Evolutionary conservation across 2,329 filamentous ascomycete species (phyloP), one percentile per base, ranked within the genome.

Genomic region (Nothopassalora personata): DNA sequence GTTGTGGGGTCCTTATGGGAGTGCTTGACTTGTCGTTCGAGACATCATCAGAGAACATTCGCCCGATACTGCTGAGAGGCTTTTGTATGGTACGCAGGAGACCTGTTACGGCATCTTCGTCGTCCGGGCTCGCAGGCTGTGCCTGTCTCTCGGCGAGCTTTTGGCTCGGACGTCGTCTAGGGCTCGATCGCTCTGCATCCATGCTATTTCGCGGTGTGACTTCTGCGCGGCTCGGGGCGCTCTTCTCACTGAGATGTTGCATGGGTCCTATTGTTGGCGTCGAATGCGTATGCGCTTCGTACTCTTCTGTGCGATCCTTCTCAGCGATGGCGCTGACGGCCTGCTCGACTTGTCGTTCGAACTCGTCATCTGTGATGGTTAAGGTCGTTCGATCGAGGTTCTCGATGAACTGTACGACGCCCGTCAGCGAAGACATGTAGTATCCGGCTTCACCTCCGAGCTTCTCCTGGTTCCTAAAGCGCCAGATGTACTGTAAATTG

Each of bases 381-480:
- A 99, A 78, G 28, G 88, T 93, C 1, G 94, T 97, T 48, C 92
- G 87, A 74, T 99, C 94, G 75, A 99, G 86, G 60, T 90, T 95
- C 77, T 99, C 94, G 67, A 99, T 90, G 73, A 99, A 99, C 68
- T 96, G 91, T 53, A 99, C 88, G 43, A 91, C 94, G 55, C 94
- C 94, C 87, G 93, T 90, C 66, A 99, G 77, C 7, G 94, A 97
- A 33, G 93, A 97, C 57, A 99, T 84, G 74, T 99, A 99, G 75
- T 99, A 99, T 11, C 94, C 94, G 13, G 94, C 93, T 78, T 99
- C 94, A n/a, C 94, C 94, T 27, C 89, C 90, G 1, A 99, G 85
- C 73, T 97, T 97, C 55, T 99, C 94, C 74, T 97, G 94, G 70
- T 97, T 97, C 54, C 94, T 86, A 78, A 99, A 99, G 49, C 95